These are phyloP conservation scores for Hymenoscyphus salicellus DNA, from an alignment of 2,329 filamentous ascomycete genomes.

Conservation along the genomic window DNA sequence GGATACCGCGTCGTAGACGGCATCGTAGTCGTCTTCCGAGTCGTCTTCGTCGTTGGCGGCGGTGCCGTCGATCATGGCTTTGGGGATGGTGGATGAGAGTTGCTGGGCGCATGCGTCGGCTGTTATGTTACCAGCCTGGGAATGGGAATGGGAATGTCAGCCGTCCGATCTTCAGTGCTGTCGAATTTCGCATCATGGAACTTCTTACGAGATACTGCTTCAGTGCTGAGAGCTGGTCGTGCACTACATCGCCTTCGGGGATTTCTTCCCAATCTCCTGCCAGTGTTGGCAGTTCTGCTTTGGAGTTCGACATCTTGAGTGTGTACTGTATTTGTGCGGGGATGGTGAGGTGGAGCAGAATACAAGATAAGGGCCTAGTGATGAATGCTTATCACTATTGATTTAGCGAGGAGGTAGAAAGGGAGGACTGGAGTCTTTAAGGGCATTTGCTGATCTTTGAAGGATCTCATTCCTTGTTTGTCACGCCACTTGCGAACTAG, in stretches of 20 bases:
- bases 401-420: no score
- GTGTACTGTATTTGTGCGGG: no score
- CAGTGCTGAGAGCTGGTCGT: not conserved
- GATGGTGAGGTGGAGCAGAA: no score
- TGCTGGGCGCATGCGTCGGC: not conserved
- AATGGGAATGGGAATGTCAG: not conserved
- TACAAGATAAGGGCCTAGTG: no score
- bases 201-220: not conserved
- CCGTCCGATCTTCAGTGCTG: not conserved
- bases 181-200: not conserved
- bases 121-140: not conserved
- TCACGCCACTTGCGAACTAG: no score
- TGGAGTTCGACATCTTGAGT: not conserved
- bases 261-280: not conserved
- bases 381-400: no score
- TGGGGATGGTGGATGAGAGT: not conserved
- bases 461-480: no score
- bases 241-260: not conserved
- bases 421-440: no score
- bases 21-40: not conserved
- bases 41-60: not conserved
- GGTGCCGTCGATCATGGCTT: not conserved
- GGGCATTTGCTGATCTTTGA: no score
- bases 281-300: not conserved
- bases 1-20: not conserved